Base-by-base conservation (phyloP, 352 stramenopile genomes). In the Aphanomyces stellatus region DNA sequence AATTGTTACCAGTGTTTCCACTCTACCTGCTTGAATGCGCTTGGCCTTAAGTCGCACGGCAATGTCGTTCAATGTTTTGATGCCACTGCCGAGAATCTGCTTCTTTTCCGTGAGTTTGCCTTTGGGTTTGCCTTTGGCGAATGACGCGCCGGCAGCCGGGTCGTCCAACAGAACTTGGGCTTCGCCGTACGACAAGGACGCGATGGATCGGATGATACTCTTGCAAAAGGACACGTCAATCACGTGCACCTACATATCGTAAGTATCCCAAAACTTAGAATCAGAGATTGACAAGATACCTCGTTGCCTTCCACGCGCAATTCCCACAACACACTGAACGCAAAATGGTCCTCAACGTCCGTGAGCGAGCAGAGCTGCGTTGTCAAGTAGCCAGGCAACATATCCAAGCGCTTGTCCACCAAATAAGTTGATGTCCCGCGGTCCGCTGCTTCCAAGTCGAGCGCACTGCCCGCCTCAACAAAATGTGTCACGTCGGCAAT, bases 401-500 rank as follows among this genome's bases (percentile, higher is more conserved):
- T 99, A 74, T 99, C 97, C 27, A 99, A 76, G 0, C 84, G 81
- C 72, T 91, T 86, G 30, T 98, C 96, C 5, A 99, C 97, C 25
- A 99, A 85, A 76, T 99, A 99, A 1, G 98, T 98, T 0, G 95
- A 99, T 27, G 97, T 99, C 1, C 74, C 81, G n/a, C 86, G 84
- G 34, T 71, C 78, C 22, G 82, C 81, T 1, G 86, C 91, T 78
- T 99, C 97, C 25, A 95, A 76, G 75, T 99, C 97, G 24, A 99
- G 88, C 1, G 96, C 82, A 25, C 87, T 98, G n/a, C 87, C 95
- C 55, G 97, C 85, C 40, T 91, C 70, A 4, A 99, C 96, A 71
- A 99, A 99, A 76, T 99, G 96, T 41, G 96, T 98, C 2, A 99
- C 97, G 75, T 99, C 97, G 0, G 97, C 97, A 75, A 99, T 99